phyloP scores from a whole-genome alignment of 2,329 filamentous ascomycete species.

The Colletotrichum liaoningense region DNA sequence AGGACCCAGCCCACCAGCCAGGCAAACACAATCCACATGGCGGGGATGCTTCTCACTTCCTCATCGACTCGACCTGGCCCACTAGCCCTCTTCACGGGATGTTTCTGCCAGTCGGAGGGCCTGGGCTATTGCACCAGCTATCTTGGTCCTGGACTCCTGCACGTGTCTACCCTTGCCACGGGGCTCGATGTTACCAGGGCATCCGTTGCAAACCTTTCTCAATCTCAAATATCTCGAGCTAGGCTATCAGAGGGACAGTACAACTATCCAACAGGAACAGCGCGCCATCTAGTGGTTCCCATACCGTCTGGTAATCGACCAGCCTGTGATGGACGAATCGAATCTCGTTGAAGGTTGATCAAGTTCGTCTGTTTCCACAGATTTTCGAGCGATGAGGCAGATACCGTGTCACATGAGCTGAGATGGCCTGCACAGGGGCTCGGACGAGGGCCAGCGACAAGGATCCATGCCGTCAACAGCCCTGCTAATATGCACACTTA shows the following conservation, averaged over 20 bases:
- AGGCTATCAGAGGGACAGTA: background rate
- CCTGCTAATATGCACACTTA: constrained; percentile 22
- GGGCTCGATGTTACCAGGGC: constrained; percentile 16
- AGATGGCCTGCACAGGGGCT: constrained; percentile 22
- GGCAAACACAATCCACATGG: background rate
- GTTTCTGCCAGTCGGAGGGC: constrained; percentile 32
- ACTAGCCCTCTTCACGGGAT: constrained; percentile 11
- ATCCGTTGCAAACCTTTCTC: constrained; percentile 1
- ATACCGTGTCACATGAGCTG: constrained; percentile 32
- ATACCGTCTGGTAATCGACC: background rate
- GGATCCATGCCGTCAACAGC: constrained; percentile 4
- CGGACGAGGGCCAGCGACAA: constrained; percentile 12
- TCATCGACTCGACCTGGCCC: background rate
- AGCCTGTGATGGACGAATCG: constrained; percentile 14
- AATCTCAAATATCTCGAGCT: constrained; percentile 6
- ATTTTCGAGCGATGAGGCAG: constrained; percentile 31
- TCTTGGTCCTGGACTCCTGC: constrained; percentile 32
- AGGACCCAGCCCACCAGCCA: background rate
- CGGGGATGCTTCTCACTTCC: background rate
- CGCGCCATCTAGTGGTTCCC: constrained; percentile 14
- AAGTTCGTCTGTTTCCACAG: constrained; percentile 35
- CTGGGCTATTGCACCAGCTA: constrained; percentile 5
- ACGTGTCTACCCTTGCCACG: constrained; percentile 22
- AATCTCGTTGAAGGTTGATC: constrained; percentile 15
- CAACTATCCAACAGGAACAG: background rate